Base-by-base conservation (phyloP, 208 protist species). In the Acanthamoeba royreba region DNA sequence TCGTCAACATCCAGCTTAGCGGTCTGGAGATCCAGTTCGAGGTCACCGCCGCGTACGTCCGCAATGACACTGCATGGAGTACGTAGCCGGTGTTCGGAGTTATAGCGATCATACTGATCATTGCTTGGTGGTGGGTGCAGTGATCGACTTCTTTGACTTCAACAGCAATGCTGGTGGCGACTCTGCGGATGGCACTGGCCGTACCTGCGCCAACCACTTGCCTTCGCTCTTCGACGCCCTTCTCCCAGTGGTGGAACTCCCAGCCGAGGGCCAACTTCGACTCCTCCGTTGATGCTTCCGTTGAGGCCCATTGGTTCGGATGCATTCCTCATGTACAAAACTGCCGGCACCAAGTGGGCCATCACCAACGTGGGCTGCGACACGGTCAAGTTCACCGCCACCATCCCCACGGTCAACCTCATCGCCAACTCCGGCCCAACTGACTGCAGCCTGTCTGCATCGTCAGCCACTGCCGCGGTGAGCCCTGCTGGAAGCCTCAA, bases 91-190 rank as follows among this genome's bases (percentile, higher is more conserved):
- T 9, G 49, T 9, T 9, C 19, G 3, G 2, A 74, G 2, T 40
- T 74, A 7, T 4, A 3, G 1, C 63, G 15, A 1, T 2, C 19
- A 5, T 25, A 31, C 63, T 35, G n/a, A 46, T 2, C 17, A 47
- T 46, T n/a, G 40, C 63, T n/a, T n/a, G n/a, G n/a, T n/a, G n/a
- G n/a, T n/a, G n/a, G n/a, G n/a, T n/a, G n/a, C 17, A 52, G 49
- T 87, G 40, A n/a, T 87, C 11, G 79, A 87, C 79, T 87, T 87
- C 49, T 87, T 52, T 17, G 28, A 87, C 79, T 87, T 87, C 79
- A 31, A 87, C 31, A 87, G 43, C 45, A 11, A 42, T 49, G 31
- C 79, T 13, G 22, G 28, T 28, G 79, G 79, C 49, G 7, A 87
- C 49, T 63, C 46, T 4, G 79, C 79, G n/a, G 79, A 87, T 35